Evolutionary conservation across 129 eudicot genomes (phyloP).

Genomic region (Saposhnikovia divaricata): DNA sequence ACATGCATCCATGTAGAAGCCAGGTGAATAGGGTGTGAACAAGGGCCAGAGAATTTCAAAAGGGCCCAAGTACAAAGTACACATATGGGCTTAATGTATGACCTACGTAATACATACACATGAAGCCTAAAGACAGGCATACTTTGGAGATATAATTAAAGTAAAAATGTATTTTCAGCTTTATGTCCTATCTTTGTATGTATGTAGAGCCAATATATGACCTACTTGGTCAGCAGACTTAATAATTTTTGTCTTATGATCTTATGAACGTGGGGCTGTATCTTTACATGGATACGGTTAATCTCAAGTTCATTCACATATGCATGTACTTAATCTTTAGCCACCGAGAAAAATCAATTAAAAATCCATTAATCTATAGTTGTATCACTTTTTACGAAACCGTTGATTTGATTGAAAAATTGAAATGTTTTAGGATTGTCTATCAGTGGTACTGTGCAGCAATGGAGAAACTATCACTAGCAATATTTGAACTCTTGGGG

Average conservation of each 20-base stretch:
- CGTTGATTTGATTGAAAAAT: not conserved
- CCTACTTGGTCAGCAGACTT: not conserved
- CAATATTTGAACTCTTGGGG: slow-evolving; percentile 39
- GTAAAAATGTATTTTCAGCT: not conserved
- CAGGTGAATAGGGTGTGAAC: not conserved
- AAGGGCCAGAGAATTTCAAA: not conserved
- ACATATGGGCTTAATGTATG: not conserved
- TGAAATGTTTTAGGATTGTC: slow-evolving; percentile 20
- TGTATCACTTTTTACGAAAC: too few species aligned
- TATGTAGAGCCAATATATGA: not conserved
- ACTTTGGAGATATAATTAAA: too few species aligned
- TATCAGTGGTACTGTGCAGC: slow-evolving; percentile 40
- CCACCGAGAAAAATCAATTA: not conserved
- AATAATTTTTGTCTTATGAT: not conserved
- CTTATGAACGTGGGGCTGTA: not conserved
- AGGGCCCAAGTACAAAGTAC: not conserved
- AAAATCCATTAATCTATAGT: not conserved
- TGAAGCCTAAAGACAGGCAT: not conserved
- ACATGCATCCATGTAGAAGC: not conserved
- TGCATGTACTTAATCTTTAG: not conserved
- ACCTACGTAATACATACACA: not conserved
- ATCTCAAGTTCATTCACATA: not conserved
- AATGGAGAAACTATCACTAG: slow-evolving; percentile 41
- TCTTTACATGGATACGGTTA: not conserved
- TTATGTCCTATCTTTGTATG: not conserved